Evolutionary conservation across 2,329 filamentous ascomycete species (phyloP), one percentile per base, ranked within the genome.

Genomic region (Talaromyces sp.): DNA sequence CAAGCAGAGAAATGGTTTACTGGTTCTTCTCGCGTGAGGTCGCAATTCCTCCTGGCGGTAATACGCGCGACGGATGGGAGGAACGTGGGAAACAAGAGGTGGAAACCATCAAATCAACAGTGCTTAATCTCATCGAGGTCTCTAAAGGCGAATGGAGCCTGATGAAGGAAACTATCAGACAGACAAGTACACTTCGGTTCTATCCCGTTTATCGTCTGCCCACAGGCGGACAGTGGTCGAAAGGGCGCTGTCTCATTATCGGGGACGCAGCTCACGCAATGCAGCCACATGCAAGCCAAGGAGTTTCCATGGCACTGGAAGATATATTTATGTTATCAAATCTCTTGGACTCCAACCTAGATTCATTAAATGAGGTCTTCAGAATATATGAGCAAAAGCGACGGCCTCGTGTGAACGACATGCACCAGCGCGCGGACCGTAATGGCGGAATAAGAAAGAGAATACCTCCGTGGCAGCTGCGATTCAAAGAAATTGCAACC

Each of bases 201-300:
- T 75, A 73, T 54, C 75, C 74, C 6, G 65, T 75, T 21, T 74
- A 71, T 57, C 69, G 70, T 58, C 65, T 77, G 19, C 72, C 74
- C 0, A 63, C 66, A 17, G 72, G 72, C 4, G 69, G 71, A 1
- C 57, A 59, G 14, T 77, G 74, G 74, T 71, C 59, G 24, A 72
- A 65, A 35, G 63, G 62, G 21, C 56, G 56, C 11, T 54, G 48
- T n/a, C 31, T 58, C 7, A 27, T 54, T 19, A n/a, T 58, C 19
- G 56, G 56, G 14, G 56, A 58, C 29, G 56, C 56, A 24, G 56
- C 56, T 21, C 56, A 58, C 32, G 56, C 56, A n/a, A 54, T 58
- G 56, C 48, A 26, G 10, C 56, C 56, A 35, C 56, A 58, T 52
- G 56, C 56, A 26, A 46, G 46, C 24, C 56, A 58, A 26, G 56